Evolutionary conservation across 75 land plant genomes (phyloP), one percentile per base, ranked within the genome.

Genomic region (Adiantum capillusveneris): DNA sequence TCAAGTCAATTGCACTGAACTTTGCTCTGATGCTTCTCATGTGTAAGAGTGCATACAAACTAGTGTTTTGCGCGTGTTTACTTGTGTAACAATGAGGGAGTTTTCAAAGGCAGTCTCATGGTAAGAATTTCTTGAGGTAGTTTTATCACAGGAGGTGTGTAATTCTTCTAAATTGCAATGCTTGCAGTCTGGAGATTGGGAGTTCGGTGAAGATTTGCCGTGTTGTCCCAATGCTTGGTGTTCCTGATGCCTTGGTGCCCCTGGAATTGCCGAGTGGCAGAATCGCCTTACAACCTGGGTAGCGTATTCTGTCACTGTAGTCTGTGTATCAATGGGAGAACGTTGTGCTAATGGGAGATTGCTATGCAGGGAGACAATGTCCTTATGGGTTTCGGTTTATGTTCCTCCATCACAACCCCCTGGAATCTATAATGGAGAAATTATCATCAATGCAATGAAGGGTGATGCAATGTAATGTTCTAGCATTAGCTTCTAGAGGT

Each of bases 211-310:
- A 75, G 21, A 9, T 89, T 39, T 62, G 96, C 28, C 83, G 76
- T 46, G 91, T 94, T 48, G 84, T 86, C 30, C 88, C 98, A 18
- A 74, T 94, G 48, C 81, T 94, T 62, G 96, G 98, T 65, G 98
- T 94, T 31, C 98, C 98, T 46, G 98, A 94, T 94, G 98, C 98
- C 34, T 85, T 94, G 44, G 91, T 94, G 13, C 96, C 96, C 30
- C 69, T 94, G 51, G 69, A 69, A 56, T 65, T 79, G 62, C 87
- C 96, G 71, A 53, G 52, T 60, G 46, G 73, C 51, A 77, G 76
- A 75, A 65, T 90, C 52, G 83, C 59, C 61, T 63, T 94, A 50
- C 68, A 79, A 62, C 98, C 98, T 73, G 98, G 98, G 98, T 90
- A 79, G n/a, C n/a, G n/a, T n/a, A n/a, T n/a, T n/a, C n/a, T n/a